phyloP scores from a whole-genome alignment of 2,329 filamentous ascomycete species.

The Penicillium concentricum region DNA sequence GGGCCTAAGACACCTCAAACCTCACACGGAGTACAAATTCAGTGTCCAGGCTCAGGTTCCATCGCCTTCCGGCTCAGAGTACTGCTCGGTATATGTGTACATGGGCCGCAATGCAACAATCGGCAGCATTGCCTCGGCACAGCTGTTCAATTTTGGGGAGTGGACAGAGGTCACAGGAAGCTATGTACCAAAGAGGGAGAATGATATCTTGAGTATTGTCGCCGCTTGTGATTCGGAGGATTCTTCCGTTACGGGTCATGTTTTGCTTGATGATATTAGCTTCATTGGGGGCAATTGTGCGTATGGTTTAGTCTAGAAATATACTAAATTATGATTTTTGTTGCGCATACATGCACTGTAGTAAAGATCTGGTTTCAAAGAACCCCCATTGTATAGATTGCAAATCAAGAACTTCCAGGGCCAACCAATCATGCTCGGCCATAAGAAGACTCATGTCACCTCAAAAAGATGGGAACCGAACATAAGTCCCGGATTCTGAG shows the following conservation, averaged over 20 bases:
- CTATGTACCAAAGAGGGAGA: constrained; percentile 12
- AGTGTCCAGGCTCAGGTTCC: constrained; percentile 14
- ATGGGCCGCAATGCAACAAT: constrained; percentile 18
- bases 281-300: background rate
- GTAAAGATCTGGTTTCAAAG: background rate
- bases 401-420: background rate
- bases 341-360: background rate
- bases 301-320: background rate
- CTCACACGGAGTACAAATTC: constrained; percentile 18
- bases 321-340: background rate
- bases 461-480: background rate
- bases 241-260: constrained; percentile 12
- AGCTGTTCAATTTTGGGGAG: constrained; percentile 9
- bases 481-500: background rate
- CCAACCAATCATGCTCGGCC: background rate
- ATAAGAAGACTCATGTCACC: background rate
- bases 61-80: constrained; percentile 3
- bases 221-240: constrained; percentile 20
- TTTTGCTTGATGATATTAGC: constrained; percentile 26
- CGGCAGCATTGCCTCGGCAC: constrained; percentile 10
- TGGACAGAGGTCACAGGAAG: constrained; percentile 20
- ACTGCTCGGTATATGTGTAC: constrained; percentile 19
- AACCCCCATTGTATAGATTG: background rate
- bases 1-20: constrained; percentile 12
- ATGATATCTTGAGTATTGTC: constrained; percentile 17